Evolutionary conservation across 208 protist genomes (phyloP).

Genomic region (Phytomonas francai): DNA sequence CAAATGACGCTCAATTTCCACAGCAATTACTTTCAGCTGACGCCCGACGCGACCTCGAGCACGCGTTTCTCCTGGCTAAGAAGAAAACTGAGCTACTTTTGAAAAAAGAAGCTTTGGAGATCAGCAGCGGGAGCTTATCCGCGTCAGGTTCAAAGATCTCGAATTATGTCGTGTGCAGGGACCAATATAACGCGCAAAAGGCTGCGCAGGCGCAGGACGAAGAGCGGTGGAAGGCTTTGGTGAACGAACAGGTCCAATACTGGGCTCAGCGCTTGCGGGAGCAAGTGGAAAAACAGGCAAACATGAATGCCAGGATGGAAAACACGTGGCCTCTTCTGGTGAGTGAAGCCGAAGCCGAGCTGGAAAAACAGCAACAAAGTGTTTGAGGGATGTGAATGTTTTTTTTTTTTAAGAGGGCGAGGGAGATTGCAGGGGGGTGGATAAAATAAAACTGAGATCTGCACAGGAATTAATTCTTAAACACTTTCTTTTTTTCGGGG

Average conservation of each 20-base stretch:
- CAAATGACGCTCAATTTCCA: slow-evolving; percentile 17
- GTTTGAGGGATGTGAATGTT: neutral
- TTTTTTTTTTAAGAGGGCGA: neutral
- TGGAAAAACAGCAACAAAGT: slow-evolving; percentile 25
- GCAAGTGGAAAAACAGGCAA: slow-evolving; percentile 44
- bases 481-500: neutral
- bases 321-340: slow-evolving; percentile 57
- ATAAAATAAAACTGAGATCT: neutral
- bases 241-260: slow-evolving; percentile 26
- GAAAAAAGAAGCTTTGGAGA: slow-evolving; percentile 75
- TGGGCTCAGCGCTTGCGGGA: slow-evolving; percentile 47
- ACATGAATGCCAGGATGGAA: slow-evolving; percentile 57
- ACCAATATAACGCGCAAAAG: slow-evolving; percentile 26
- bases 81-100: slow-evolving; percentile 55
- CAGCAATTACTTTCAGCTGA: slow-evolving; percentile 38
- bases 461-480: neutral
- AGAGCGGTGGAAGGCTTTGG: slow-evolving; percentile 24
- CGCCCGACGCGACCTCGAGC: slow-evolving; percentile 39
- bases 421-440: neutral
- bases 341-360: slow-evolving; percentile 67
- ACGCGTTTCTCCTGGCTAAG: slow-evolving; percentile 30
- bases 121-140: slow-evolving; percentile 38
- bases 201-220: slow-evolving; percentile 37
- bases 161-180: slow-evolving; percentile 42
- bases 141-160: slow-evolving; percentile 2